Evolutionary conservation across 768 basidiomycete species (phyloP).

Genomic region (Psilocybe cyanescens): DNA sequence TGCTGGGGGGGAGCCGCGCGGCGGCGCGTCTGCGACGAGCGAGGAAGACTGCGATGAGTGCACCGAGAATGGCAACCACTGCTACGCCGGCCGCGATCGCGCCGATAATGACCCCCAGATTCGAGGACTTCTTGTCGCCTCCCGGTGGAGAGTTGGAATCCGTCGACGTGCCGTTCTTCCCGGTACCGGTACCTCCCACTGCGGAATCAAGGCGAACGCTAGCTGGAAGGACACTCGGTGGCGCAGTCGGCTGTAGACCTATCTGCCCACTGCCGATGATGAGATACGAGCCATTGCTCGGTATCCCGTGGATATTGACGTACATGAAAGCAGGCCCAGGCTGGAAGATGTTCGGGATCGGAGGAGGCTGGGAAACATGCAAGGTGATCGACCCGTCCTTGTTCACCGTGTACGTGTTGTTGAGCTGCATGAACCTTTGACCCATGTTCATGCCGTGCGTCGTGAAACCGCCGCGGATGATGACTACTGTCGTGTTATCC

Average conservation of each 20-base stretch:
- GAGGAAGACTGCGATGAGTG: conserved; percentile 52
- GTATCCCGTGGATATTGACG: conserved; percentile 83
- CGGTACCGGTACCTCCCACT: neutral
- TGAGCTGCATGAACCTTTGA: conserved; percentile 77
- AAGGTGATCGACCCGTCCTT: conserved; percentile 75
- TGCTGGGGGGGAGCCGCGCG: conserved; percentile 17
- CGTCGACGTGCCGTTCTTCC: neutral
- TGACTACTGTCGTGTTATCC: conserved; percentile 69
- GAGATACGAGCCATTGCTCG: conserved; percentile 74
- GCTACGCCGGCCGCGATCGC: conserved; percentile 53
- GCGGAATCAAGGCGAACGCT: conserved; percentile 42
- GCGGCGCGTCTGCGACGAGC: conserved; percentile 53
- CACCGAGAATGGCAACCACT: conserved; percentile 53
- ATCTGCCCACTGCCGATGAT: conserved; percentile 80
- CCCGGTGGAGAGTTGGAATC: neutral
- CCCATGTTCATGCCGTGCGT: conserved; percentile 90
- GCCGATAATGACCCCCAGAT: conserved; percentile 42
- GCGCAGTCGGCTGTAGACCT: conserved; percentile 62
- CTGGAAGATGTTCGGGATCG: conserved; percentile 82
- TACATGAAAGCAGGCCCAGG: conserved; percentile 87
- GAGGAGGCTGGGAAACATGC: conserved; percentile 80
- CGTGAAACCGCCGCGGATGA: conserved; percentile 82
- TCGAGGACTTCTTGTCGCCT: neutral
- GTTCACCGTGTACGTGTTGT: conserved; percentile 82
- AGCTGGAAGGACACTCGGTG: conserved; percentile 48